Evolutionary conservation across 768 basidiomycete genomes (phyloP), one percentile per base, ranked within the genome.

Genomic region (Hygrocybe punicea): DNA sequence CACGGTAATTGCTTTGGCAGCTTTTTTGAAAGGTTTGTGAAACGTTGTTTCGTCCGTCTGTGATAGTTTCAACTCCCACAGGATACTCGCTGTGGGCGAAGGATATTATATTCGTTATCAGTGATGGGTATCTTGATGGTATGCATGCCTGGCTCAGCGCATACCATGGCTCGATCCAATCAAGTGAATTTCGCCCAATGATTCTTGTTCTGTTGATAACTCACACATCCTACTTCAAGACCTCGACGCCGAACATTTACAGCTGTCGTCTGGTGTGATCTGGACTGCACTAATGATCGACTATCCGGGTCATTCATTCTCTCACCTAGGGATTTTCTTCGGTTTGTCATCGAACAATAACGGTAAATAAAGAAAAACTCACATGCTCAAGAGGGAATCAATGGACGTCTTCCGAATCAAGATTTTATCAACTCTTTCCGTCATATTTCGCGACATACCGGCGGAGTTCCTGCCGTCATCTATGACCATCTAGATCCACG

Each of bases 281-380:
- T 99, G 97, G 97, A 93, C 91, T 1, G 93, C 93, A 10, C 73
- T 99, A 46, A 90, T 89, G 63, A 84, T 99, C 42, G 97, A 98
- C 69, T 98, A 98, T 69, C 92, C 94, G 1, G 91, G 93, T 0
- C 96, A 99, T 71, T 98, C 95, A 0, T 96, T 98, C 72, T 93
- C 90, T 9, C 92, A 98, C 67, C 78, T 98, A 2, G 96, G 97
- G n/a, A 73, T 98, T 9, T 98, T 93, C 74, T 91, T 88, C 70
- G 96, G 96, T 93, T 16, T 54, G 85, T 93, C 39, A 39, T 23
- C 39, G 52, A 37, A 1, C 51, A 40, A 44, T 55, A 33, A 34
- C 40, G 25, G 47, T 45, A 35, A 19, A 16, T 21, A 16, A n/a
- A 6, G 24, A 13, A 36, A 19, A 35, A 11, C 23, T 34, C 23